These are phyloP conservation scores for Ceratobasidium papillatum DNA, from an alignment of 1,284 basidiomycete species.

Conservation along the genomic window DNA sequence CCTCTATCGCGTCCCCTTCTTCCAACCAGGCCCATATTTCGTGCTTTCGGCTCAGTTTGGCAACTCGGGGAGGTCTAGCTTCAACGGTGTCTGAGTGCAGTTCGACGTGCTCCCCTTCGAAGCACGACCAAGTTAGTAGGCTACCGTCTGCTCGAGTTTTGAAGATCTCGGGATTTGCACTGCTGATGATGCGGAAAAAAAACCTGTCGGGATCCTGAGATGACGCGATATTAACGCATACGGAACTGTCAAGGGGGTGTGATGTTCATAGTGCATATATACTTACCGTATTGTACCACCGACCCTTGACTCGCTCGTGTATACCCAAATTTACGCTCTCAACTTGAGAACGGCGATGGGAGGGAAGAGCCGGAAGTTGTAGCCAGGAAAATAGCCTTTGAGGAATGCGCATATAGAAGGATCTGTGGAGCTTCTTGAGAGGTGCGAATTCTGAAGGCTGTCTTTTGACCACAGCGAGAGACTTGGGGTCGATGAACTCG, in stretches of 20 bases:
- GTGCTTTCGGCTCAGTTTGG: neutral
- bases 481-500: neutral
- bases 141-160: neutral
- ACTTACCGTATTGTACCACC: neutral
- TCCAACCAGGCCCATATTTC: neutral
- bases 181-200: neutral
- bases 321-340: neutral
- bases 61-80: neutral
- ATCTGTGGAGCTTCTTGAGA: neutral
- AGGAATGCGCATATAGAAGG: neutral
- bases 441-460: neutral
- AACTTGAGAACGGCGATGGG: neutral
- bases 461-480: neutral
- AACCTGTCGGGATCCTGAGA: neutral
- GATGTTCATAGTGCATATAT: too few relatives aligned
- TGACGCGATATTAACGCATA: neutral
- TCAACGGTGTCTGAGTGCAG: neutral
- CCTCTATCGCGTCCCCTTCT: neutral
- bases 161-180: neutral
- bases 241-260: neutral
- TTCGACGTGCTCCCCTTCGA: neutral
- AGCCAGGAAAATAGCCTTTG: neutral
- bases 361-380: neutral
- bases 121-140: neutral
- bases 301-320: neutral